phyloP scores from a whole-genome alignment of 768 basidiomycete genomes.

The Kwoniella dejecticola region DNA sequence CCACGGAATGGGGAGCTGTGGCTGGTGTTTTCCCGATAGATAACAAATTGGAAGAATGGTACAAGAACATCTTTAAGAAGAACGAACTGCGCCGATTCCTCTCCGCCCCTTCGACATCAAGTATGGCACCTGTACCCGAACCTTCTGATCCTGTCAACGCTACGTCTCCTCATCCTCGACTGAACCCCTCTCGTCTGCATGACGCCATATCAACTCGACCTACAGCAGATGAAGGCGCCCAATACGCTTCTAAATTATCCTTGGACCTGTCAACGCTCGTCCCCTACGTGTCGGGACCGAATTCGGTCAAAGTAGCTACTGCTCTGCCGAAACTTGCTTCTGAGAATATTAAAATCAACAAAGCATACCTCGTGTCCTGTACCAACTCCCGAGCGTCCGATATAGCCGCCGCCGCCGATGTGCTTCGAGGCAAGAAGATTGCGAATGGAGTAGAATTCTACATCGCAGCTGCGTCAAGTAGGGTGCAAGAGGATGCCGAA shows the following conservation, averaged over 20 bases:
- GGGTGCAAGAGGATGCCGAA: constrained; percentile 89
- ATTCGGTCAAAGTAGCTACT: constrained; percentile 95
- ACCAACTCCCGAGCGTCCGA: constrained; percentile 97
- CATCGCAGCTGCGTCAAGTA: constrained; percentile 90
- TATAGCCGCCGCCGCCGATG: constrained; percentile 86
- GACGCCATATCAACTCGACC: constrained; percentile 62
- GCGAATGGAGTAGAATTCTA: constrained; percentile 94
- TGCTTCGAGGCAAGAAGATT: constrained; percentile 74
- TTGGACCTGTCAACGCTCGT: constrained; percentile 92
- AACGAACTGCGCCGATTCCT: constrained; percentile 74
- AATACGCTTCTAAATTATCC: constrained; percentile 82
- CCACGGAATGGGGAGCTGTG: constrained; percentile 98
- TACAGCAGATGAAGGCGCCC: constrained; percentile 72
- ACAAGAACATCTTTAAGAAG: constrained; percentile 71
- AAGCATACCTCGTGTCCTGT: constrained; percentile 97
- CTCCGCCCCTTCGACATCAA: constrained; percentile 55
- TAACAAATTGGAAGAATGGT: constrained; percentile 78
- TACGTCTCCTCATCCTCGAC: constrained; percentile 78
- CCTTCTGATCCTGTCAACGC: constrained; percentile 60
- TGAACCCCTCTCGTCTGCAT: constrained; percentile 73
- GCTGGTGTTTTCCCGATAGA: constrained; percentile 95
- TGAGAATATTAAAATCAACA: constrained; percentile 77
- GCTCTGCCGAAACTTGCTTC: constrained; percentile 81
- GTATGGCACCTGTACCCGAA: constrained; percentile 34
- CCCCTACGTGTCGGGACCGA: constrained; percentile 94